These are phyloP conservation scores for Nigrospora oryzae DNA, from an alignment of 2,329 filamentous ascomycete genomes.

Conservation along the genomic window DNA sequence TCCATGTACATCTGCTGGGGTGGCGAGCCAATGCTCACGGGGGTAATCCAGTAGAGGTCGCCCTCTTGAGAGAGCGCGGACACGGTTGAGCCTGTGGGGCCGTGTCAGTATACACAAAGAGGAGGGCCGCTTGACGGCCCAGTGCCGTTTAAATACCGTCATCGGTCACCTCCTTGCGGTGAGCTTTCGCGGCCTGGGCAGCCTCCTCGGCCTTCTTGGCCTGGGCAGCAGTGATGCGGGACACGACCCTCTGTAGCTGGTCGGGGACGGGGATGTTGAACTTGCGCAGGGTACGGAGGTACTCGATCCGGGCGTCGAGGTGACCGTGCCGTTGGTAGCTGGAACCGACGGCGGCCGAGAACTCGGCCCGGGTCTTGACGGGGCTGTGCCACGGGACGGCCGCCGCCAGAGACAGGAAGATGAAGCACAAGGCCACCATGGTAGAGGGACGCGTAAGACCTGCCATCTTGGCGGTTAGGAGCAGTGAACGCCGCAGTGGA, in stretches of 20 bases:
- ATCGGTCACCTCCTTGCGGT: slow-evolving; percentile 2
- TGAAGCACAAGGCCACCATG: no score
- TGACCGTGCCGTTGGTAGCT: slow-evolving; percentile 3
- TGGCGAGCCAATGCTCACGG: slow-evolving; percentile 37
- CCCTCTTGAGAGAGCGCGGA: slow-evolving; percentile 26
- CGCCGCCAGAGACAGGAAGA: not conserved
- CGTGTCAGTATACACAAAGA: not conserved
- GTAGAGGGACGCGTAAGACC: not conserved
- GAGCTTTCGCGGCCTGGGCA: no score
- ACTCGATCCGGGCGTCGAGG: slow-evolving; percentile 9
- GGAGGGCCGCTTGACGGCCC: not conserved
- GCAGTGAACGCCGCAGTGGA: not conserved
- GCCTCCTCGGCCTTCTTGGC: slow-evolving; percentile 4
- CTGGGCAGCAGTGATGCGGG: slow-evolving; percentile 10
- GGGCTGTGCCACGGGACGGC: not conserved
- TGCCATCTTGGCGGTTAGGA: not conserved
- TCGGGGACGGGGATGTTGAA: slow-evolving; percentile 20
- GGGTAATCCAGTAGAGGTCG: slow-evolving; percentile 34
- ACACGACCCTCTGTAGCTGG: slow-evolving; percentile 14
- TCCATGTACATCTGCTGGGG: slow-evolving; percentile 37
- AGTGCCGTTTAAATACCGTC: slow-evolving; percentile 4
- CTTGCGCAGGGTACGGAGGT: slow-evolving; percentile 21
- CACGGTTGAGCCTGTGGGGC: slow-evolving; percentile 19
- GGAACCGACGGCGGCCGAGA: not conserved
- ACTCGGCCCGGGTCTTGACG: not conserved